phyloP scores from a whole-genome alignment of 1,139 yeast species.

The Pichia sp. region DNA sequence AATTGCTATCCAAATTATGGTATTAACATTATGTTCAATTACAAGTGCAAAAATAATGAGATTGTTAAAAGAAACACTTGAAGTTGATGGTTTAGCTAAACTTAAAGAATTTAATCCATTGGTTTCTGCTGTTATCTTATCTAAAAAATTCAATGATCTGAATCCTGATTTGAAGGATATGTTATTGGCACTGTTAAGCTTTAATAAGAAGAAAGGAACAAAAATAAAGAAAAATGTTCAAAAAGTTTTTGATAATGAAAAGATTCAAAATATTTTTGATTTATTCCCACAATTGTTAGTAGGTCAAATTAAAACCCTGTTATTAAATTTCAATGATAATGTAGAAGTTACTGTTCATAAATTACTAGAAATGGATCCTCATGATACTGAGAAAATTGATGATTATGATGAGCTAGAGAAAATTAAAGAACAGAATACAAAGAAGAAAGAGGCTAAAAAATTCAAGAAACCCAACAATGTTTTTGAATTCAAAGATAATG shows the following conservation, averaged over 20 bases:
- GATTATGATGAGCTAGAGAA: constrained; percentile 16
- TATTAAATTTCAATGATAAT: constrained; percentile 42
- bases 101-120: constrained; percentile 43
- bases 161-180: constrained; percentile 46
- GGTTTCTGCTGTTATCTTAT: constrained; percentile 45
- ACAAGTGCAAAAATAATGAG: constrained; percentile 40
- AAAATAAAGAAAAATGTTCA: not conserved
- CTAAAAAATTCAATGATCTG: constrained; percentile 37
- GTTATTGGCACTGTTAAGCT: constrained; percentile 33
- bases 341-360: constrained; percentile 55
- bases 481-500: constrained; percentile 15
- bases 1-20: constrained; percentile 41
- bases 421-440: not conserved
- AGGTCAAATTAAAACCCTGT: constrained; percentile 40
- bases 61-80: constrained; percentile 38
- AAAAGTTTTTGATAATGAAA: constrained; percentile 31
- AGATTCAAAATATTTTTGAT: constrained; percentile 42
- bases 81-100: constrained; percentile 36
- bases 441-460: not conserved
- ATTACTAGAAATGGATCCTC: constrained; percentile 54
- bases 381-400: constrained; percentile 27
- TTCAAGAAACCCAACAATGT: constrained; percentile 2
- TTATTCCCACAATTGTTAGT: constrained; percentile 52
- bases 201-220: constrained; percentile 1
- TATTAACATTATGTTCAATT: constrained; percentile 46